Conservation (phyloP, 371 early-diverging fungal genomes). For the Amoeboradix gromovi region DNA sequence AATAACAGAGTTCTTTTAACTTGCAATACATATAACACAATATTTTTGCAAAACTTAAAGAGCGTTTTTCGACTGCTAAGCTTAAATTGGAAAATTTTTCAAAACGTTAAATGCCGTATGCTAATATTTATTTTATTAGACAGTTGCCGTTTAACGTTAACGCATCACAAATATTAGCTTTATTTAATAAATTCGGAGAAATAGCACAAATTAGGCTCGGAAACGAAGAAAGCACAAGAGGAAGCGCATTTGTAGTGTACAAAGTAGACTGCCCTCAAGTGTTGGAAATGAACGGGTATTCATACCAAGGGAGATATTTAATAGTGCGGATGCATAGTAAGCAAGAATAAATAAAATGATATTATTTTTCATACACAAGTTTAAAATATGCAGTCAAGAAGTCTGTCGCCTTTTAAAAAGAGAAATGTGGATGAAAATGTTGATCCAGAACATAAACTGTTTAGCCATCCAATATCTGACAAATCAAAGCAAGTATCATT, state of each 20-base stretch:
- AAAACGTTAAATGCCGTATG: background rate
- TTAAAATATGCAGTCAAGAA: background rate
- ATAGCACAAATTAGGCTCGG: conserved; percentile 4
- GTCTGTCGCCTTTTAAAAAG: background rate
- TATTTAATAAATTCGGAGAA: conserved; percentile 4
- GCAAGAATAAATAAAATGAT: background rate
- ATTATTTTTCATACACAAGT: background rate
- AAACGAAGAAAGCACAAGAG: conserved; percentile 1
- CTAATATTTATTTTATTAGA: conserved; percentile 3
- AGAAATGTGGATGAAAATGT: background rate
- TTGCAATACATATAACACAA: no score
- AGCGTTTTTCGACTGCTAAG: no score
- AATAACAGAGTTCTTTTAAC: no score
- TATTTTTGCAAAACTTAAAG: no score
- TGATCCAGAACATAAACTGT: background rate
- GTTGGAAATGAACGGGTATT: conserved; percentile 1
- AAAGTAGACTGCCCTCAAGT: conserved; percentile 1
- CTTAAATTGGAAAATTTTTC: no score
- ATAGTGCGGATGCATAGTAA: background rate
- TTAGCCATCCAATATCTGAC: background rate
- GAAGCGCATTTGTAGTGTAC: conserved; percentile 4
- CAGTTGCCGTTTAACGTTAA: conserved; percentile 2
- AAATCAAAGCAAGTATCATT: conserved; percentile 30
- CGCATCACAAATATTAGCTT: background rate
- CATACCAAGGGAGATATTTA: background rate